phyloP scores from a whole-genome alignment of 2,329 filamentous ascomycete species.

The Xylaria sp. region DNA sequence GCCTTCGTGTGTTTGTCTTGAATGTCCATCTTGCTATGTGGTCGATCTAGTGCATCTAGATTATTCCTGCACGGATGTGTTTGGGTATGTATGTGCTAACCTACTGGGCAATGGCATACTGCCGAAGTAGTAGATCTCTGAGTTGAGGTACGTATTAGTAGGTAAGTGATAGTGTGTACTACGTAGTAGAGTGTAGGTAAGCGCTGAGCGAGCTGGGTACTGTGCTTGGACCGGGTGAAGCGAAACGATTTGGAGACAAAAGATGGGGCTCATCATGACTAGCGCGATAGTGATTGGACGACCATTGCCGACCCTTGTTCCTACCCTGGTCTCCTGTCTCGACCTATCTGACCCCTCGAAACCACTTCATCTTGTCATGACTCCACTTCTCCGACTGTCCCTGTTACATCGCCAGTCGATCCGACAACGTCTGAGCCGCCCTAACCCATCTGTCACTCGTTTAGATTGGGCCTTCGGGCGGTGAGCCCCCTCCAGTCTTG shows the following conservation, averaged over 20 bases:
- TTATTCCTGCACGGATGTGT: too few species aligned
- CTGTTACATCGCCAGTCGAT: slow-evolving; percentile 55
- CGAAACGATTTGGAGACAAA: slow-evolving; percentile 28
- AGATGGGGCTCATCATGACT: not conserved
- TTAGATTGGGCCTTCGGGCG: slow-evolving; percentile 1
- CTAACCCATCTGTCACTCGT: slow-evolving; percentile 6
- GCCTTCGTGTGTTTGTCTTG: too few species aligned
- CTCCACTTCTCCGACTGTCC: slow-evolving; percentile 46
- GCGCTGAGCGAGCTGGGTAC: slow-evolving; percentile 28
- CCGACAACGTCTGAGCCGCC: slow-evolving; percentile 49
- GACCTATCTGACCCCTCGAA: slow-evolving; percentile 41
- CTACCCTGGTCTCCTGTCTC: slow-evolving; percentile 41
- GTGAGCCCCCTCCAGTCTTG: slow-evolving; percentile 3
- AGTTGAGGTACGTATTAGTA: too few species aligned
- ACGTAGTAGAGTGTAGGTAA: slow-evolving; percentile 13
- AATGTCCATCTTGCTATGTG: too few species aligned
- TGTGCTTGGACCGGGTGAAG: slow-evolving; percentile 15
- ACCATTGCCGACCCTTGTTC: slow-evolving; percentile 24
- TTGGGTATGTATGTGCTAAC: too few species aligned
- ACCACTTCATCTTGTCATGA: slow-evolving; percentile 40
- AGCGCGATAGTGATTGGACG: slow-evolving; percentile 13
- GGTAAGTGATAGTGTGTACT: not conserved
- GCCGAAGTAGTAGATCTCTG: too few species aligned
- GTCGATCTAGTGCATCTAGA: too few species aligned
- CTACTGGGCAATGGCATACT: too few species aligned